These are phyloP conservation scores for Tephrocybe sp. DNA, from an alignment of 768 basidiomycete genomes.

Conservation along the genomic window DNA sequence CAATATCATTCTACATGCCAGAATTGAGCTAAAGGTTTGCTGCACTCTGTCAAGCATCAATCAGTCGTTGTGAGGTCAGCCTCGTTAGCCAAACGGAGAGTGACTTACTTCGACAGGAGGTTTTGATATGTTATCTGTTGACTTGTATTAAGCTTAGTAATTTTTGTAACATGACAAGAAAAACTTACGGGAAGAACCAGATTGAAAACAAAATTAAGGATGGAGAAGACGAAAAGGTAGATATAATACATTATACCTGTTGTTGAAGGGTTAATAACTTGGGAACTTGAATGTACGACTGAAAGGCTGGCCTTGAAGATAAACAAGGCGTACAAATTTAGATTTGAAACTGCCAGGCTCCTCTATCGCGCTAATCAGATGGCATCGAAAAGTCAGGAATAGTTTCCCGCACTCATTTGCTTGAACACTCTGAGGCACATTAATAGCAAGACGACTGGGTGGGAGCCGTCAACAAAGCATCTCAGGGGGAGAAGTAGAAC, in stretches of 20 bases:
- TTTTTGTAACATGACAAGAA: neutral
- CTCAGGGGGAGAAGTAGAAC: neutral
- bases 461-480: neutral
- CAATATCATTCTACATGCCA: conserved; percentile 4
- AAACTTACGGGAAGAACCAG: neutral
- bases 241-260: neutral
- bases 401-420: neutral
- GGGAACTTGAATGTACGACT: neutral
- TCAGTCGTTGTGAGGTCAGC: neutral
- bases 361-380: neutral
- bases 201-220: neutral
- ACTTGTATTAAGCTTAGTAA: neutral
- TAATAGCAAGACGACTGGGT: neutral
- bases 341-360: neutral
- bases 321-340: neutral
- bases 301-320: neutral
- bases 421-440: neutral
- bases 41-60: neutral
- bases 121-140: neutral
- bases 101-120: conserved; percentile 2
- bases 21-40: neutral
- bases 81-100: neutral
- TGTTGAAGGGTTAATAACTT: neutral
- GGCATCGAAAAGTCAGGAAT: neutral
- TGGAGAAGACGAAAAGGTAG: neutral